Conservation (phyloP, 176 grass and related monocot genomes). For the Poa pratensis region DNA sequence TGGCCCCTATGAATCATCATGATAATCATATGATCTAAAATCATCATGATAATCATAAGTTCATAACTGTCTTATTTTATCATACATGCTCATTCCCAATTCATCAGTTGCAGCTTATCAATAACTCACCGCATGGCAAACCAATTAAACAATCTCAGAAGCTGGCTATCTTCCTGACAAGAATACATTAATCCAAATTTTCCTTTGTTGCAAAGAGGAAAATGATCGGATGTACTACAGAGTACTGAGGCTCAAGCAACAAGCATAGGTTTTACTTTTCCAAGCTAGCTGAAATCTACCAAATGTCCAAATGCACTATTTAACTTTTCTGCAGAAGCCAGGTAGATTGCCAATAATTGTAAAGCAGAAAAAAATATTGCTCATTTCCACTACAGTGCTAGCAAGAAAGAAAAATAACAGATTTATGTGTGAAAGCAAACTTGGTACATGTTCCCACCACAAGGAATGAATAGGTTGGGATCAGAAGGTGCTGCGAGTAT, state of each 20-base stretch:
- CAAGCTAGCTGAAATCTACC: constrained; percentile 25
- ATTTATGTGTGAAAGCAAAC: background rate
- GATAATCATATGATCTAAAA: too few relatives aligned
- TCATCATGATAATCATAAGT: too few relatives aligned
- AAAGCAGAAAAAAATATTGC: constrained; percentile 21
- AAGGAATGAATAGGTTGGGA: background rate
- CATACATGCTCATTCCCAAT: too few relatives aligned
- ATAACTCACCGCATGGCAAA: too few relatives aligned
- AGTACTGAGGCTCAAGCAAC: background rate
- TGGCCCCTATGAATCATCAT: too few relatives aligned
- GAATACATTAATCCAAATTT: too few relatives aligned
- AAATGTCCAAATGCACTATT: background rate
- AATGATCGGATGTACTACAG: background rate
- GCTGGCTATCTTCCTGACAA: too few relatives aligned
- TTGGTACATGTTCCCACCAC: background rate
- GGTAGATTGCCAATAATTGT: background rate
- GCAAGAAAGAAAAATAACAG: background rate
- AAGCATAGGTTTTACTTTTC: background rate
- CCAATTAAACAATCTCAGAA: too few relatives aligned
- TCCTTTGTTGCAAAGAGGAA: background rate
- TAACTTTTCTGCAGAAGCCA: background rate
- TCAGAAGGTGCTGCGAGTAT: background rate
- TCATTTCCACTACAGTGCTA: constrained; percentile 23
- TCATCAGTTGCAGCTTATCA: too few relatives aligned
- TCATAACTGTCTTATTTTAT: too few relatives aligned